Percentiles rank a stretch among this genome's conserved stretches.
These are phyloP conservation scores for Myxozyma nipponensis DNA, from an alignment of 805 yeast genomes.

Conservation along the genomic window DNA sequence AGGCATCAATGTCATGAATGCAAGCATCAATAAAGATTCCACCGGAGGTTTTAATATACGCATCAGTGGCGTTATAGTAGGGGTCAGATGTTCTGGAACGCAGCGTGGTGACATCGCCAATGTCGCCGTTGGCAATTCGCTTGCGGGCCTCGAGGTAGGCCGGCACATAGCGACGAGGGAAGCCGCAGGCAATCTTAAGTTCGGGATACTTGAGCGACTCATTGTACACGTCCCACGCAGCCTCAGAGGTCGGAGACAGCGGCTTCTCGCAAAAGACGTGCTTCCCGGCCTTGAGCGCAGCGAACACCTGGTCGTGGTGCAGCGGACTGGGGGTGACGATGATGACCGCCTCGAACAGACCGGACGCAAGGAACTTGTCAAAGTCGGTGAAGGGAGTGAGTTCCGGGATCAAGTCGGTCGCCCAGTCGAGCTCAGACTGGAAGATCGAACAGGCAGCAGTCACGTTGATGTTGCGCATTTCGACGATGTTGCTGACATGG, in stretches of 20 bases:
- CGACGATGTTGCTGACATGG: slow-evolving; percentile 19
- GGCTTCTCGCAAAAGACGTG: slow-evolving; percentile 30
- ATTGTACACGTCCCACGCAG: slow-evolving; percentile 24
- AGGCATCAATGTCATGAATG: slow-evolving; percentile 30
- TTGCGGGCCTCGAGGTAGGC: slow-evolving; percentile 24
- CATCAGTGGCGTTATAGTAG: slow-evolving; percentile 10
- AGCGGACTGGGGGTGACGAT: slow-evolving; percentile 22
- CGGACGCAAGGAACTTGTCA: slow-evolving; percentile 18
- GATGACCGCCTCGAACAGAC: slow-evolving; percentile 22
- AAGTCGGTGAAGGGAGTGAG: slow-evolving; percentile 14
- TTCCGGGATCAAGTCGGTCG: not conserved
- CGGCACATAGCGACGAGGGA: slow-evolving; percentile 26
- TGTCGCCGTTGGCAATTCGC: slow-evolving; percentile 22
- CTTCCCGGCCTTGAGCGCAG: slow-evolving; percentile 22
- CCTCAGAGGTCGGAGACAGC: slow-evolving; percentile 13
- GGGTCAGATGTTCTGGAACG: slow-evolving; percentile 29
- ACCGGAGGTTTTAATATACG: slow-evolving; percentile 29
- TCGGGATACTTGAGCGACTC: slow-evolving; percentile 19
- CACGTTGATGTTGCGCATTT: slow-evolving; percentile 4
- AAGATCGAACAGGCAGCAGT: slow-evolving; percentile 20
- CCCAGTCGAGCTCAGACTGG: slow-evolving; percentile 19
- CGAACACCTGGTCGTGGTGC: slow-evolving; percentile 21
- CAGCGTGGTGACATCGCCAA: slow-evolving; percentile 24
- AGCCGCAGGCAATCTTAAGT: slow-evolving; percentile 28
- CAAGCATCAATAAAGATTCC: slow-evolving; percentile 31